Evolutionary conservation across 768 basidiomycete species (phyloP).

Genomic region (Dioszegia hungarica): DNA sequence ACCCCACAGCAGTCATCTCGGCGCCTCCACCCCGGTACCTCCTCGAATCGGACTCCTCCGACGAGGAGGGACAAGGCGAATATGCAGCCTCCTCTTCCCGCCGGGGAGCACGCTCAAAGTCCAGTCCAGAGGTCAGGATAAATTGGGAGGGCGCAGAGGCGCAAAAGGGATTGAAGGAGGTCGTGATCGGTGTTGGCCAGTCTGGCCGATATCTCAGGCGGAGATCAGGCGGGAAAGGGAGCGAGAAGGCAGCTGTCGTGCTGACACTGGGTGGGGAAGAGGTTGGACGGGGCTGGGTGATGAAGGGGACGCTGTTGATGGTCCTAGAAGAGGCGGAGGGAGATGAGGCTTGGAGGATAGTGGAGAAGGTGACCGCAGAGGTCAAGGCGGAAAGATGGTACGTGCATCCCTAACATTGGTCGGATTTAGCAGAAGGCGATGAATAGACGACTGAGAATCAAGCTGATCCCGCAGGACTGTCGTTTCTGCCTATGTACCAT

Average conservation of each 20-base stretch:
- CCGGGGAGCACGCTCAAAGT: not conserved
- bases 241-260: not conserved
- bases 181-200: slow-evolving; percentile 25
- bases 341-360: slow-evolving; percentile 7
- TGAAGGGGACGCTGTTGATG: slow-evolving; percentile 4
- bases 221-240: not conserved
- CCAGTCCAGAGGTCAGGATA: not conserved
- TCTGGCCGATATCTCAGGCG: slow-evolving; percentile 24
- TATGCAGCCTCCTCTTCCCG: slow-evolving; percentile 16
- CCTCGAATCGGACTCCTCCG: slow-evolving; percentile 44
- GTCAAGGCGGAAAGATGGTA: not conserved
- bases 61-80: slow-evolving; percentile 40
- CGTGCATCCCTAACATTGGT: not conserved
- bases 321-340: not conserved
- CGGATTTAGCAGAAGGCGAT: not conserved
- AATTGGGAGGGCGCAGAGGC: not conserved
- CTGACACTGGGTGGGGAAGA: not conserved
- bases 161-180: not conserved
- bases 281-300: slow-evolving; percentile 10
- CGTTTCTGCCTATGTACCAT: slow-evolving; percentile 25
- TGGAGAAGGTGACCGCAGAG: not conserved
- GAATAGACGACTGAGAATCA: no score
- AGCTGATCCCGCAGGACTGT: slow-evolving; percentile 14
- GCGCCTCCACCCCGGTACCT: slow-evolving; percentile 40
- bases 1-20: slow-evolving; percentile 26